Evolutionary conservation across 805 yeast genomes (phyloP).

Genomic region (Saturnispora bothae): DNA sequence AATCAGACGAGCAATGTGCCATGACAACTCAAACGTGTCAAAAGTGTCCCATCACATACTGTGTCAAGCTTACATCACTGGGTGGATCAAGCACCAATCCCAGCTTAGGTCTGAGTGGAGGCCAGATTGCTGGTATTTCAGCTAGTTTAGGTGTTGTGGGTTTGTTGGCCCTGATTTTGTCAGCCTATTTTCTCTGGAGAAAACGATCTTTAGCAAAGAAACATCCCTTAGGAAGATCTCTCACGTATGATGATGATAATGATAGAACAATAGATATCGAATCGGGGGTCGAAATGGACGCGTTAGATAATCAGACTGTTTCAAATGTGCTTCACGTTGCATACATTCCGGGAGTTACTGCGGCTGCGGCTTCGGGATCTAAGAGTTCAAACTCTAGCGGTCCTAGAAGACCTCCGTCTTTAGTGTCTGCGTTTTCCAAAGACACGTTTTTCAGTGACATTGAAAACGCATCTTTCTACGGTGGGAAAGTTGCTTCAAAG

Average conservation of each 20-base stretch:
- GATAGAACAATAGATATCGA: conserved; percentile 39
- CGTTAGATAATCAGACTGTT: conserved; percentile 28
- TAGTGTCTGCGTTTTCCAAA: conserved; percentile 21
- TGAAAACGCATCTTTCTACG: conserved; percentile 26
- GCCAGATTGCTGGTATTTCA: conserved; percentile 48
- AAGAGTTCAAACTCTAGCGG: neutral
- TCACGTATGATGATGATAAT: conserved; percentile 15
- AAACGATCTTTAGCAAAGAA: conserved; percentile 29
- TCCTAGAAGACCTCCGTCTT: neutral
- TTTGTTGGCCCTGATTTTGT: conserved; percentile 28
- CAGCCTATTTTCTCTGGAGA: conserved; percentile 33
- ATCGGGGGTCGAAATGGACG: conserved; percentile 27
- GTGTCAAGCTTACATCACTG: conserved; percentile 27
- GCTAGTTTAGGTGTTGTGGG: conserved; percentile 66
- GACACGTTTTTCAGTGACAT: conserved; percentile 26
- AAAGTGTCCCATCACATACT: conserved; percentile 45
- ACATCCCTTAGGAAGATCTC: neutral
- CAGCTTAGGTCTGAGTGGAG: conserved; percentile 14
- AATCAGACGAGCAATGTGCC: conserved; percentile 41
- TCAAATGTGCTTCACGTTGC: conserved; percentile 87
- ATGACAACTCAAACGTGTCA: conserved; percentile 47
- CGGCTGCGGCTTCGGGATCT: conserved; percentile 12
- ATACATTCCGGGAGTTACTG: conserved; percentile 87
- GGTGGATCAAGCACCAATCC: conserved; percentile 6
- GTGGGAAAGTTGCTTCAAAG: conserved; percentile 23